Conservation (phyloP, 2,329 filamentous ascomycete species). For the Sporothrix variecibatus region DNA sequence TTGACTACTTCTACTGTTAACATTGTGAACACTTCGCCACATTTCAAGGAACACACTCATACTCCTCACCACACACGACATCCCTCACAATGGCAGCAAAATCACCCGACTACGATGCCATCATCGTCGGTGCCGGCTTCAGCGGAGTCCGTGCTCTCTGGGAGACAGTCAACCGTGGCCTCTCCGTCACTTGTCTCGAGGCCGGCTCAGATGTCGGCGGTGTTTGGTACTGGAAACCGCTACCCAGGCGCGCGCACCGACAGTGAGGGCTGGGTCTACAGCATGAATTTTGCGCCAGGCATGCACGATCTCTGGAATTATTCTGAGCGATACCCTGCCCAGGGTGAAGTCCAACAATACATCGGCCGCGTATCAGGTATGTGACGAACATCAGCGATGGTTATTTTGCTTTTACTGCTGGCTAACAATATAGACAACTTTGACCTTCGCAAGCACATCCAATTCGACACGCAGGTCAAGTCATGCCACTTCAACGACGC, state of each 20-base stretch:
- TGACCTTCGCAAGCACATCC: constrained; percentile 54
- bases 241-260: constrained; percentile 74
- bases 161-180: constrained; percentile 56
- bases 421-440: constrained; percentile 1
- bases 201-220: constrained; percentile 66
- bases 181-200: constrained; percentile 67
- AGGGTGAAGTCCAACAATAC: constrained; percentile 25
- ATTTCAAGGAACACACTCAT: background rate
- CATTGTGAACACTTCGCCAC: background rate
- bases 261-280: constrained; percentile 69
- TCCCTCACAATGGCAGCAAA: background rate
- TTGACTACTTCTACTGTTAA: background rate
- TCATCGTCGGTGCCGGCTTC: constrained; percentile 72
- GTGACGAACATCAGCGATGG: no score
- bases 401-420: no score
- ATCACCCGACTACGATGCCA: constrained; percentile 45
- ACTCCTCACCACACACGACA: background rate
- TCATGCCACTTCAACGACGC: constrained; percentile 55
- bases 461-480: constrained; percentile 51
- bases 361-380: constrained; percentile 17
- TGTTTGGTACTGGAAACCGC: constrained; percentile 79
- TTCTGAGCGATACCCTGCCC: constrained; percentile 39
- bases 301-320: constrained; percentile 51
- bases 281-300: constrained; percentile 54
- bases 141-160: constrained; percentile 75